Base-by-base conservation (phyloP, 352 stramenopile genomes). In the Pythium myriotylum region DNA sequence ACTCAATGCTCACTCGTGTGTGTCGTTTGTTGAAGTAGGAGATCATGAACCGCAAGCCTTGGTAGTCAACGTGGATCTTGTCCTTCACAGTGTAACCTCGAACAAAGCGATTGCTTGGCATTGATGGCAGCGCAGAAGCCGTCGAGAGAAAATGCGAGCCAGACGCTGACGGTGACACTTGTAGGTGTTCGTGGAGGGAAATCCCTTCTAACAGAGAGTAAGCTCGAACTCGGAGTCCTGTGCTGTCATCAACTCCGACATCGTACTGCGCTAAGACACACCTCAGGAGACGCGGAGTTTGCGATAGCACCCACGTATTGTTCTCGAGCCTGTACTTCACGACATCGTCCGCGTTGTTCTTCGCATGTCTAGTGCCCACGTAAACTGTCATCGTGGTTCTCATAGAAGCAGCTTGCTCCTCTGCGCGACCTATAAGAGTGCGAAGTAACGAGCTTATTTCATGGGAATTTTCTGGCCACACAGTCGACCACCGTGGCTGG, bases 21-120 rank as follows among this genome's bases (percentile, higher is more conserved):
- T 33, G 43, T 23, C 16, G 43, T 24, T 50, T 50, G 43, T 50
- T 50, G 19, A 29, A 19, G 43, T 29, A 35, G 10, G 43, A 50
- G 5, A 50, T 24, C 22, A n/a, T 27, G 24, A 50, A 33, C 20
- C 19, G 19, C 6, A 50, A 23, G 4, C 43, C 43, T 14, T 50
- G 5, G 2, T n/a, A 50, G 43, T 50, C 43, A 12, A 50, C 43
- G 19, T 33, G 20, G 1, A 50, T 17, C 22, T 29, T 35, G 43
- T 50, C 43, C 43, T 50, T 50, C 19, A 50, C 22, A 12, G 23
- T 12, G 8, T 16, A n/a, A 6, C 43, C 43, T 50, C 43, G 43
- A 14, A 50, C 19, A 16, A 35, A 50, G 20, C 43, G 43, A n/a
- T 50, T 33, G 6, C 10, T 16, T n/a, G 43, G 43, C 43, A 50